These are phyloP conservation scores for Sarcomyxa edulis DNA, from an alignment of 768 basidiomycete genomes.

Conservation along the genomic window DNA sequence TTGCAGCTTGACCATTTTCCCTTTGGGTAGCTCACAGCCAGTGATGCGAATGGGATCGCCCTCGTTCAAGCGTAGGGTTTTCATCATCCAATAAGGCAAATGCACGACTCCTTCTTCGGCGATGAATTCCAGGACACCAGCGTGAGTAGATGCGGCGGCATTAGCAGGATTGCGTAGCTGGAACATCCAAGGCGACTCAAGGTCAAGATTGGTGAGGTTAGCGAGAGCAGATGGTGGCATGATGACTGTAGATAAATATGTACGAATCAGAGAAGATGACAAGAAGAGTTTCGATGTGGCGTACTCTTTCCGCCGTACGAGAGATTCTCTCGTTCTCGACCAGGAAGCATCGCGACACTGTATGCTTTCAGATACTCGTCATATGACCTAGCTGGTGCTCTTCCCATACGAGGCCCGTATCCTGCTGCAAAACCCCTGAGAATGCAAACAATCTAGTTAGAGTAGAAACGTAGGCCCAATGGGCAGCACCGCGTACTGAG, in stretches of 20 bases:
- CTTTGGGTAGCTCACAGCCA: constrained; percentile 83
- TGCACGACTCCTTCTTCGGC: constrained; percentile 95
- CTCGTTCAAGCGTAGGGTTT: constrained; percentile 85
- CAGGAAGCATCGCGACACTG: constrained; percentile 90
- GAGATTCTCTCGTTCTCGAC: constrained; percentile 81
- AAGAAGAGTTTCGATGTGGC: constrained; percentile 14
- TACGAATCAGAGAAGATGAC: constrained; percentile 5
- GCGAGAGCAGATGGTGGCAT: constrained; percentile 97
- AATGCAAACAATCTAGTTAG: constrained; percentile 7
- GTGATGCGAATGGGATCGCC: constrained; percentile 94
- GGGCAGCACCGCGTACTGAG: constrained; percentile 37
- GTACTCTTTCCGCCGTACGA: constrained; percentile 96
- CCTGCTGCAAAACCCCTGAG: constrained; percentile 50
- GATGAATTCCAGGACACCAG: constrained; percentile 98
- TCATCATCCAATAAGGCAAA: constrained; percentile 99
- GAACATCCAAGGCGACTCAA: constrained; percentile 95
- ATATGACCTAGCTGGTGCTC: constrained; percentile 68
- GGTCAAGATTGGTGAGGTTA: constrained; percentile 78
- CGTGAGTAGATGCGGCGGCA: constrained; percentile 82
- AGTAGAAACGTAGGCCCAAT: constrained; percentile 11
- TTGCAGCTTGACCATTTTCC: constrained; percentile 95
- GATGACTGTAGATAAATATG: constrained; percentile 56
- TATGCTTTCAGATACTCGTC: constrained; percentile 94
- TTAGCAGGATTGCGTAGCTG: constrained; percentile 89
- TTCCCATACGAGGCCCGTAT: constrained; percentile 38